These are phyloP conservation scores for Dioscorea zingiberensis DNA, from an alignment of 106 monocot species.

Conservation along the genomic window DNA sequence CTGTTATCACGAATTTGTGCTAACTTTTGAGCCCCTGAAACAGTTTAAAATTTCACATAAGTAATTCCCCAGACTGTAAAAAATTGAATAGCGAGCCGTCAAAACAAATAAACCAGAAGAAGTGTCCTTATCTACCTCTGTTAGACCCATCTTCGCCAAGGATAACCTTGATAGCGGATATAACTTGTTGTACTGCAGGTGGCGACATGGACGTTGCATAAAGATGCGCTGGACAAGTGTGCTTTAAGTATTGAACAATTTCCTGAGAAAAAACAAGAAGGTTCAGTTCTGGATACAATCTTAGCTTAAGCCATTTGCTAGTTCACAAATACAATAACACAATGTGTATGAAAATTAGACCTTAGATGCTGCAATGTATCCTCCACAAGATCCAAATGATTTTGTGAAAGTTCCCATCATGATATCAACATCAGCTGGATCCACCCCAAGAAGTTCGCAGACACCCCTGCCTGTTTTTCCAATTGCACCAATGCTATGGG, in stretches of 20 bases:
- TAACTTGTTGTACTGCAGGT: constrained; percentile 76
- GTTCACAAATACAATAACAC: no score
- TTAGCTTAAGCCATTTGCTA: no score
- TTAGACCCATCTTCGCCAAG: constrained; percentile 84
- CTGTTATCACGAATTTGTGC: constrained; percentile 77
- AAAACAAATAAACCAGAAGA: background rate
- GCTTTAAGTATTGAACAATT: constrained; percentile 62
- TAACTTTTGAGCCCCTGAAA: constrained; percentile 62
- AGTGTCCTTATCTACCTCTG: constrained; percentile 32
- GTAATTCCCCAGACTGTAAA: background rate
- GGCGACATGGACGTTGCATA: constrained; percentile 89
- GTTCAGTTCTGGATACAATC: no score
- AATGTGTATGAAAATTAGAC: constrained; percentile 11
- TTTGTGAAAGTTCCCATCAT: constrained; percentile 95
- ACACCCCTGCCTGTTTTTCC: constrained; percentile 70
- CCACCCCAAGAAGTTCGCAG: constrained; percentile 74
- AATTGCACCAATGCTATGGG: constrained; percentile 79
- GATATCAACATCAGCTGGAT: constrained; percentile 74
- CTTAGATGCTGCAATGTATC: constrained; percentile 86
- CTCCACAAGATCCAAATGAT: constrained; percentile 85
- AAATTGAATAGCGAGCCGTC: background rate
- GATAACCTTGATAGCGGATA: constrained; percentile 68
- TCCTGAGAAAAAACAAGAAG: constrained; percentile 31
- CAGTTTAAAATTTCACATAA: no score
- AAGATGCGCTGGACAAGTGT: constrained; percentile 69